Conservation (phyloP, 805 yeast species). For the Spathaspora sp. region DNA sequence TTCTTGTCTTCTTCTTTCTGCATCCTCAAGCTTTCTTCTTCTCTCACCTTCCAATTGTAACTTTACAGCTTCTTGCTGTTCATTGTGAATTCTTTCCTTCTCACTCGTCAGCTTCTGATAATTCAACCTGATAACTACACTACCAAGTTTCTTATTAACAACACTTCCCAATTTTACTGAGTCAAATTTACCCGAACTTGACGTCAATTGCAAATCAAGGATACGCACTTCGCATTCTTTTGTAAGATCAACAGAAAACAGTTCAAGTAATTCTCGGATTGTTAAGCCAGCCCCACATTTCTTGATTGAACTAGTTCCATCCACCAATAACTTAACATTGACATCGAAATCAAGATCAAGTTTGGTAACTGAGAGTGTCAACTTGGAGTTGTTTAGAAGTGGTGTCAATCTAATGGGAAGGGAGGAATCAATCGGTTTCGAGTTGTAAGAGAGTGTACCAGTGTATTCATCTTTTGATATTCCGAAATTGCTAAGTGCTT, state of each 20-base stretch:
- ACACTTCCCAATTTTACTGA: slow-evolving; percentile 12
- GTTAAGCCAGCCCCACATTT: slow-evolving; percentile 1
- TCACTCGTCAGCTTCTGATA: slow-evolving; percentile 11
- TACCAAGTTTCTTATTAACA: slow-evolving; percentile 16
- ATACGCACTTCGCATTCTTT: slow-evolving; percentile 11
- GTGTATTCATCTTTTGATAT: slow-evolving; percentile 10
- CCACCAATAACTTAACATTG: slow-evolving; percentile 16
- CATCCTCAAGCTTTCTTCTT: slow-evolving; percentile 5
- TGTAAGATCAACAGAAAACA: slow-evolving; percentile 2
- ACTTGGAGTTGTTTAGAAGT: slow-evolving; percentile 31
- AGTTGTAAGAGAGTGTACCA: slow-evolving; percentile 25
- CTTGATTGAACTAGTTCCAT: neutral
- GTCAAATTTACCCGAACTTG: slow-evolving; percentile 9
- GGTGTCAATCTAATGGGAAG: slow-evolving; percentile 30
- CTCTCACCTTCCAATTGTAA: slow-evolving; percentile 15
- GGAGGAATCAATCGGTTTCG: slow-evolving; percentile 27
- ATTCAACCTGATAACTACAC: slow-evolving; percentile 23
- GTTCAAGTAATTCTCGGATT: slow-evolving; percentile 2
- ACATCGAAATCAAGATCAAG: slow-evolving; percentile 8
- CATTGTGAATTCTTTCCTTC: slow-evolving; percentile 7
- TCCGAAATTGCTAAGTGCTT: slow-evolving; percentile 23
- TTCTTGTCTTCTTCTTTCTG: slow-evolving; percentile 6
- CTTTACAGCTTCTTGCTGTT: slow-evolving; percentile 19
- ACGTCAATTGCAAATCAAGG: slow-evolving; percentile 10
- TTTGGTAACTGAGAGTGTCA: slow-evolving; percentile 16